These are phyloP conservation scores for Rhizopogon rudus DNA, from an alignment of 768 basidiomycete genomes.

Conservation along the genomic window DNA sequence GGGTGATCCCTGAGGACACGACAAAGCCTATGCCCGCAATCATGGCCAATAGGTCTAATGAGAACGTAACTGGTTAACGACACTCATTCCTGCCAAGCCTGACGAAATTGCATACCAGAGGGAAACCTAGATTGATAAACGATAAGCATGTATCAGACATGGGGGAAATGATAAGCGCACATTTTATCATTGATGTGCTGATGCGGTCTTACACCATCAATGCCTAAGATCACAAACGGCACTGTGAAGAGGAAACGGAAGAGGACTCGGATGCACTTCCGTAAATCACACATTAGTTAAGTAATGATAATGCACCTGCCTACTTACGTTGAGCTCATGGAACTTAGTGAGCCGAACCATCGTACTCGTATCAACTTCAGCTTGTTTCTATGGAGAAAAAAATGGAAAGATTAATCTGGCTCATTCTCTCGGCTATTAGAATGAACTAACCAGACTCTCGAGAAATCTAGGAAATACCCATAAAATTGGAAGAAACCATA, in stretches of 20 bases:
- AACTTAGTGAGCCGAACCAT: slow-evolving; percentile 75
- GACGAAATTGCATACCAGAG: slow-evolving; percentile 4
- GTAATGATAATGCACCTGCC: neutral
- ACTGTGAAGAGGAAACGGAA: slow-evolving; percentile 72
- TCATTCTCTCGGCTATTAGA: neutral
- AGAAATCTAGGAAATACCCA: slow-evolving; percentile 68
- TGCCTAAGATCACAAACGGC: slow-evolving; percentile 59
- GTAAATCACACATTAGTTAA: neutral
- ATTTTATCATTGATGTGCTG: slow-evolving; percentile 60
- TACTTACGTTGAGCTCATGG: slow-evolving; percentile 74
- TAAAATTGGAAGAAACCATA: slow-evolving; percentile 73
- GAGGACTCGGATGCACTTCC: slow-evolving; percentile 60
- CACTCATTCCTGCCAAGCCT: neutral
- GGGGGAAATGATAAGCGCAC: slow-evolving; percentile 22
- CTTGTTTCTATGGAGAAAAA: slow-evolving; percentile 37
- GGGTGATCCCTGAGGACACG: slow-evolving; percentile 69
- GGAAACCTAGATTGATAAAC: slow-evolving; percentile 16
- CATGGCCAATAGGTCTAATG: slow-evolving; percentile 54
- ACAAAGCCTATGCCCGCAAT: slow-evolving; percentile 53
- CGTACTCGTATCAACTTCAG: slow-evolving; percentile 60
- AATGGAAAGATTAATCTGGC: neutral
- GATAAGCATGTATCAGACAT: neutral
- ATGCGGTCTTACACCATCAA: slow-evolving; percentile 63
- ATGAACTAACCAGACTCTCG: slow-evolving; percentile 44
- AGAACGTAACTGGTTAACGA: slow-evolving; percentile 12